Evolutionary conservation across 1,139 yeast genomes (phyloP), one percentile per base, ranked within the genome.

Genomic region (Blastobotrys persicus): DNA sequence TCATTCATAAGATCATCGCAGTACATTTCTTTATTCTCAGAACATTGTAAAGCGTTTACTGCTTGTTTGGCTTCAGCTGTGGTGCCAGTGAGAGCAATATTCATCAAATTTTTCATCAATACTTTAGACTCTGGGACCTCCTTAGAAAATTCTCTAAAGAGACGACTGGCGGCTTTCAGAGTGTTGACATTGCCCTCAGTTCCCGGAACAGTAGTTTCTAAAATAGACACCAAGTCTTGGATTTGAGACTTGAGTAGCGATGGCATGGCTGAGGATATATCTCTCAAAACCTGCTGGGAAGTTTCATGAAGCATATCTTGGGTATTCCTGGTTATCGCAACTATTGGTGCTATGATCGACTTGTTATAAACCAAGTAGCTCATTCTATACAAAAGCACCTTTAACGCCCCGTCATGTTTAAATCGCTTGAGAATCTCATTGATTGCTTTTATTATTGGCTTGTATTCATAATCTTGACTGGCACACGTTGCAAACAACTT

Each of bases 1-100:
- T 67, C 52, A 1, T 67, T 67, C 16, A 58, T 44, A n/a, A 83
- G 68, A 0, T 67, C 51, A 1, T 68, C 65, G 19, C 75, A 65
- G 20, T 68, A 63, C 3, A 68, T 62, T 34, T 75, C 79, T 38
- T 56, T 56, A 37, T 74, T 73, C 42, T 70, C 69, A 1, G 72
- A 66, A 26, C 78, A 69, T 31, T 79, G 68, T n/a, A 87, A 59
- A 6, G 85, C 70, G 59, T 80, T 82, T 7, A 81, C 70, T 0
- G 91, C 77, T 62, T 83, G 86, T 59, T 77, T 80, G 0, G 92
- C 85, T 58, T 85, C 88, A 11, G 61, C 54, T 1, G 88, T 80
- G 0, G 78, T 67, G 0, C 94, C 94, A 1, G 62, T 59, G 0
- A 71, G 52, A 0, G 86, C 77, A 33, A 83, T 66, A 1, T 67